Base-by-base conservation (phyloP, 352 stramenopile species). In the Pythium folliculosum region DNA sequence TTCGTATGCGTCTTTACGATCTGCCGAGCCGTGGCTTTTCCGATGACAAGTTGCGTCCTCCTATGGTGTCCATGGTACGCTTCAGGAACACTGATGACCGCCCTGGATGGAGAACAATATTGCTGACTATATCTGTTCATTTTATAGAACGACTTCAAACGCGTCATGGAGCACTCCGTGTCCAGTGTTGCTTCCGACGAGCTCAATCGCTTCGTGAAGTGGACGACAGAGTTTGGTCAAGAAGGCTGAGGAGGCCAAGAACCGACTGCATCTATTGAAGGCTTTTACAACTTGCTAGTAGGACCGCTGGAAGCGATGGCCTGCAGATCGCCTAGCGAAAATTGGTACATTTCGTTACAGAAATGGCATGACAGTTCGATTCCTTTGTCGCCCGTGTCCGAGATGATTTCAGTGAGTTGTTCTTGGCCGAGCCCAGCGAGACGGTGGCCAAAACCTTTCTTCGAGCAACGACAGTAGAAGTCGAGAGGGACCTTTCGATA, bases 141-240 rank as follows among this genome's bases (percentile, higher is more conserved):
- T 10, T 40, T 22, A 13, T 71, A 98, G 75, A 89, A 85, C 53
- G 97, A 99, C 78, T 99, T 99, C 77, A 84, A 97, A 65, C 90
- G 86, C 60, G 96, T 98, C 19, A 83, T 99, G 75, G 87, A 94
- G 62, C 95, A 98, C 77, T 97, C 92, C 5, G 87, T 96, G 48
- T 94, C 90, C 2, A 98, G 96, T 53, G 97, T 99, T n/a, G 97
- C 96, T 9, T 69, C 85, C 38, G 95, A 99, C 17, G 98, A 99
- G 76, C 89, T 99, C 47, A 88, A 96, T 57, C 86, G 95, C 30
- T 99, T 99, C 70, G 83, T 96, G 19, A 96, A 99, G 66, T 99
- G 98, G 98, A 99, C 98, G 8, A 90, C 94, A 35, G 90, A 99
- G 76, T 99, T 99, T 88, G 98, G 98, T 48, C 94, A 99, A 79